These are phyloP conservation scores for Rutstroemia sp. DNA, from an alignment of 2,329 filamentous ascomycete genomes.

Conservation along the genomic window DNA sequence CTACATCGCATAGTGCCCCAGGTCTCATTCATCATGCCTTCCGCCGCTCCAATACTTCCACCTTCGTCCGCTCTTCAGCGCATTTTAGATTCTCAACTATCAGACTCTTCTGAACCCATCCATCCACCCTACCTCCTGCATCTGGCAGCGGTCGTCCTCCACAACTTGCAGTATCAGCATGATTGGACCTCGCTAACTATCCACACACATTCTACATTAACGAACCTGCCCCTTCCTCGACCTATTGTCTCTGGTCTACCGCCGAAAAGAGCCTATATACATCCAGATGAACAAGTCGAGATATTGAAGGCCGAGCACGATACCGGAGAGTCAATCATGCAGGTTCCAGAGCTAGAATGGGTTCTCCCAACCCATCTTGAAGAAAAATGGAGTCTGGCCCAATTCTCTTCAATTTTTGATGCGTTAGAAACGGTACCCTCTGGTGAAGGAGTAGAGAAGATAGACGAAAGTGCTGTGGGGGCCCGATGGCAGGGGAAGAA, in stretches of 20 bases:
- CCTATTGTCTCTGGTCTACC: slow-evolving; percentile 67
- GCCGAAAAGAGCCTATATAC: slow-evolving; percentile 65
- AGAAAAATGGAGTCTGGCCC: slow-evolving; percentile 63
- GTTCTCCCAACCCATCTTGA: slow-evolving; percentile 65
- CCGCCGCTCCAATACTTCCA: slow-evolving; percentile 11
- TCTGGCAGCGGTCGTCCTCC: slow-evolving; percentile 53
- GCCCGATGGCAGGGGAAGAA: slow-evolving; percentile 38
- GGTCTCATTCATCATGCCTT: slow-evolving; percentile 12
- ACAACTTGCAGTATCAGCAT: slow-evolving; percentile 70
- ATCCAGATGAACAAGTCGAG: slow-evolving; percentile 75
- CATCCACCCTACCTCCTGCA: slow-evolving; percentile 33
- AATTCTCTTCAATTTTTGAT: slow-evolving; percentile 66
- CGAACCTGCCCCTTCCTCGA: slow-evolving; percentile 40
- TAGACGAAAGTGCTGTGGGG: slow-evolving; percentile 25
- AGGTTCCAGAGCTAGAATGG: slow-evolving; percentile 61
- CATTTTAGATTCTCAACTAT: slow-evolving; percentile 20
- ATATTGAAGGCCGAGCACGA: slow-evolving; percentile 54
- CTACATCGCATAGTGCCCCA: neutral
- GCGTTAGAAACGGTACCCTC: slow-evolving; percentile 42
- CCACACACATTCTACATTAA: slow-evolving; percentile 40
- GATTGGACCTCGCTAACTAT: slow-evolving; percentile 59
- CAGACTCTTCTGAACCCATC: slow-evolving; percentile 16
- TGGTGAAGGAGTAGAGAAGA: slow-evolving; percentile 15
- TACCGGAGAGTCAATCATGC: slow-evolving; percentile 37
- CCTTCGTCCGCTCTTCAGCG: slow-evolving; percentile 18